Conservation (phyloP, 805 yeast species). For the Zygoascus flipseniorum region DNA sequence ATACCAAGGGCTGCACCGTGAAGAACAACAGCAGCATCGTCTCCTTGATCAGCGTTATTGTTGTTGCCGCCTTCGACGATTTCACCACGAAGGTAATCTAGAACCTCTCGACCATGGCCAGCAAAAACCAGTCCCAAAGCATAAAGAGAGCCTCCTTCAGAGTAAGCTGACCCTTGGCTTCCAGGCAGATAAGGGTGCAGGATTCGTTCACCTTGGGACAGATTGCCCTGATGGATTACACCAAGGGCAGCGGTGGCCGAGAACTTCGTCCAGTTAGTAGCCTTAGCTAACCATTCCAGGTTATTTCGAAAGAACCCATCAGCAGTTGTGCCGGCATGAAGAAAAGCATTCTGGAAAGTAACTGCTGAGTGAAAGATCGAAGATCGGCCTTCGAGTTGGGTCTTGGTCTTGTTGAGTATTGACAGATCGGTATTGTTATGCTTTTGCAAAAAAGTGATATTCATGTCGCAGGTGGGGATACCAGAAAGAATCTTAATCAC, state of each 20-base stretch:
- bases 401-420: constrained; percentile 73
- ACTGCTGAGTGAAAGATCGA: constrained; percentile 95
- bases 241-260: constrained; percentile 97
- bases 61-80: constrained; percentile 36
- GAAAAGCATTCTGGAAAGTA: constrained; percentile 86
- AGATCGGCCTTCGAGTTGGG: constrained; percentile 77
- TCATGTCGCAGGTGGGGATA: constrained; percentile 87
- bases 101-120: constrained; percentile 85
- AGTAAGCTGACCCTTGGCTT: constrained; percentile 65
- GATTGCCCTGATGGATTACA: constrained; percentile 91
- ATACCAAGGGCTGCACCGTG: constrained; percentile 95
- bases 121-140: constrained; percentile 93
- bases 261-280: constrained; percentile 97
- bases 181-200: constrained; percentile 90
- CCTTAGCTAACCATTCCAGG: constrained; percentile 92
- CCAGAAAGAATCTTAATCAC: constrained; percentile 74
- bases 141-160: constrained; percentile 91
- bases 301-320: constrained; percentile 87
- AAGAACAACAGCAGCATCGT: constrained; percentile 72
- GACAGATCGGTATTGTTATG: constrained; percentile 82
- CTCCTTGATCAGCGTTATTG: constrained; percentile 26
- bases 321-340: constrained; percentile 94
- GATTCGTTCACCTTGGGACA: constrained; percentile 80
- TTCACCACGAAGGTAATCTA: constrained; percentile 63
- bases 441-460: constrained; percentile 76